These are phyloP conservation scores for Phoma sp. DNA, from an alignment of 2,329 filamentous ascomycete species.

Conservation along the genomic window DNA sequence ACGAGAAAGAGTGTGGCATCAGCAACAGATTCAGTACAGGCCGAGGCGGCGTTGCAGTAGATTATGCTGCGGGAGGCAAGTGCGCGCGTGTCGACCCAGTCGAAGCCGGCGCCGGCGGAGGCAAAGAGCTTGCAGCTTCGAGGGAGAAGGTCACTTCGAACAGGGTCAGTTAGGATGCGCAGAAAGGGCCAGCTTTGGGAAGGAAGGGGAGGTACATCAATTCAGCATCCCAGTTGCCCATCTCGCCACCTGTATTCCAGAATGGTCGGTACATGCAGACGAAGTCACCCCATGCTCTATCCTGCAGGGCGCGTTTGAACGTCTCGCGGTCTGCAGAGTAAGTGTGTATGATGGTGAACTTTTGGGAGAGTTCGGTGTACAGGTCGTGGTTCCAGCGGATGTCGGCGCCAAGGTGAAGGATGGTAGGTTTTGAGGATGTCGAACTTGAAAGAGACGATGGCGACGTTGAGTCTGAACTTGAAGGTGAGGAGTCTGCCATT, in stretches of 20 bases:
- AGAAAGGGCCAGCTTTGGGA: no score
- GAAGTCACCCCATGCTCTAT: constrained; percentile 52
- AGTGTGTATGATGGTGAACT: constrained; percentile 49
- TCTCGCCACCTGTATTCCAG: constrained; percentile 69
- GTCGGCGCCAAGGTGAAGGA: constrained; percentile 54
- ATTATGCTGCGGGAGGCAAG: constrained; percentile 68
- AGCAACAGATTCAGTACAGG: constrained; percentile 74
- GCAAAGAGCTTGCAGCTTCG: constrained; percentile 62
- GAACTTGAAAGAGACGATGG: no score
- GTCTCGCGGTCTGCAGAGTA: constrained; percentile 48
- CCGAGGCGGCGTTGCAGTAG: constrained; percentile 75
- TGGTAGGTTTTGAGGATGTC: constrained; percentile 28
- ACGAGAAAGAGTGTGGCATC: constrained; percentile 74
- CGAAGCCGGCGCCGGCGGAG: constrained; percentile 66
- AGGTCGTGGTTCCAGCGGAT: constrained; percentile 54
- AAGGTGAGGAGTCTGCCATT: background rate
- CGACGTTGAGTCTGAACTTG: no score
- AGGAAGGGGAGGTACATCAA: constrained; percentile 50
- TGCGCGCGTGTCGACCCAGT: constrained; percentile 66
- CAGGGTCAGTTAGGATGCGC: no score
- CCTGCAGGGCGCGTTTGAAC: constrained; percentile 49
- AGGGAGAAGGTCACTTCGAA: constrained; percentile 50
- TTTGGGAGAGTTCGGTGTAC: constrained; percentile 44
- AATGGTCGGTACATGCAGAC: constrained; percentile 62
- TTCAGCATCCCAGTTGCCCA: constrained; percentile 68